phyloP scores from a whole-genome alignment of 2,329 filamentous ascomycete genomes.

The Apiospora malaysiana region DNA sequence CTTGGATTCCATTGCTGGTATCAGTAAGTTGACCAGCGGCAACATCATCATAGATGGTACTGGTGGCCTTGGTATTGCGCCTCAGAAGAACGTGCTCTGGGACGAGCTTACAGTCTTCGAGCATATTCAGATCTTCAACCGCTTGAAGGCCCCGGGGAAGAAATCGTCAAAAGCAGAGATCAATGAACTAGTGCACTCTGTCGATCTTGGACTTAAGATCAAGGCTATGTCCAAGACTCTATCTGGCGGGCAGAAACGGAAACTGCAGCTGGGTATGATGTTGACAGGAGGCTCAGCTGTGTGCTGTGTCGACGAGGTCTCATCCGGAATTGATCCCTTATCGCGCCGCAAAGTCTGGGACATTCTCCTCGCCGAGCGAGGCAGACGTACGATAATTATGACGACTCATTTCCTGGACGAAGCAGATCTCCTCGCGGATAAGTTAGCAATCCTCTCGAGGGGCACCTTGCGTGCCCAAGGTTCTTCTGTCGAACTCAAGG shows the following conservation, averaged over 20 bases:
- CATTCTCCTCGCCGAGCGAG: conserved; percentile 84
- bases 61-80: conserved; percentile 83
- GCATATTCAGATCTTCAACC: conserved; percentile 84
- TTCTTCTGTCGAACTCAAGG: conserved; percentile 85
- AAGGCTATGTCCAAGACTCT: conserved; percentile 76
- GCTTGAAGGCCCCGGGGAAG: conserved; percentile 70
- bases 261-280: conserved; percentile 94
- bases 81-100: conserved; percentile 95
- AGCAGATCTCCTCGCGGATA: conserved; percentile 86
- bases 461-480: conserved; percentile 82
- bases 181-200: conserved; percentile 66
- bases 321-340: conserved; percentile 84
- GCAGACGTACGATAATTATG: conserved; percentile 79
- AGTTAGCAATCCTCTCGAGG: conserved; percentile 87
- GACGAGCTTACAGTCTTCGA: conserved; percentile 85
- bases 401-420: conserved; percentile 96
- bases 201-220: conserved; percentile 79
- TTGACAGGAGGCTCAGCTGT: conserved; percentile 87
- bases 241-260: conserved; percentile 90
- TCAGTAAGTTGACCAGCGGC: conserved; percentile 78
- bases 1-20: conserved; percentile 83
- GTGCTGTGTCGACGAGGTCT: conserved; percentile 92
- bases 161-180: conserved; percentile 65
- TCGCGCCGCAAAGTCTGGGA: conserved; percentile 93
- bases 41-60: conserved; percentile 78